phyloP scores from a whole-genome alignment of 148 eudicot genomes.

The Chenopodium suecicum region DNA sequence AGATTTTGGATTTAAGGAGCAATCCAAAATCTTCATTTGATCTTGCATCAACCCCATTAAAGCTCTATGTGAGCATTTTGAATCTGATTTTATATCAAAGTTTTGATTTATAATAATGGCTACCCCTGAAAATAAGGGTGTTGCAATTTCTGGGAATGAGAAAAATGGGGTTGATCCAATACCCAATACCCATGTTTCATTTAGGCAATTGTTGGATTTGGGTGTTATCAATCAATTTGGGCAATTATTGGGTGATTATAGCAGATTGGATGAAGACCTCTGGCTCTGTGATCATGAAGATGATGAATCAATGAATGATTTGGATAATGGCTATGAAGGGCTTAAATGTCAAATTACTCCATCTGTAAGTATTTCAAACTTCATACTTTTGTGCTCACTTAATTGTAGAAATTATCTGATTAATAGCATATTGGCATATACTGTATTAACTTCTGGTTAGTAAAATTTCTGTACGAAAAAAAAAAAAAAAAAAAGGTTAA shows the following conservation, averaged over 20 bases:
- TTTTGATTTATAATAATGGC: slow-evolving; percentile 7
- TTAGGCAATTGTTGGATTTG: slow-evolving; percentile 16
- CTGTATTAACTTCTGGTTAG: neutral
- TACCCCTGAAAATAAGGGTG: slow-evolving; percentile 11
- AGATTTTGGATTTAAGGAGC: neutral
- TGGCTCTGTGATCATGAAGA: slow-evolving; percentile 24
- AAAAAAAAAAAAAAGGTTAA: neutral
- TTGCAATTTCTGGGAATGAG: slow-evolving; percentile 9
- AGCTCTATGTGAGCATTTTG: neutral
- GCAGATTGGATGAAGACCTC: slow-evolving; percentile 38
- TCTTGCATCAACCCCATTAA: neutral
- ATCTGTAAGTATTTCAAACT: slow-evolving; percentile 22
- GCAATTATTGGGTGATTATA: slow-evolving; percentile 40
- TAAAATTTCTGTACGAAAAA: neutral
- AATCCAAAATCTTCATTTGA: neutral
- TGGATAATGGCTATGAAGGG: neutral
- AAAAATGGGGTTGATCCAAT: neutral
- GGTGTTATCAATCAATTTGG: slow-evolving; percentile 38
- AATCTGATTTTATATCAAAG: neutral
- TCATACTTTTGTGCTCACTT: neutral
- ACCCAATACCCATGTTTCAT: neutral
- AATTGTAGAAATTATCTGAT: neutral
- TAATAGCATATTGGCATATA: neutral
- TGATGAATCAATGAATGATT: slow-evolving; percentile 2
- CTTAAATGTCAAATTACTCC: neutral